Evolutionary conservation across 2,329 filamentous ascomycete species (phyloP).

Genomic region (Ophiocordyceps camponoti-floridani): DNA sequence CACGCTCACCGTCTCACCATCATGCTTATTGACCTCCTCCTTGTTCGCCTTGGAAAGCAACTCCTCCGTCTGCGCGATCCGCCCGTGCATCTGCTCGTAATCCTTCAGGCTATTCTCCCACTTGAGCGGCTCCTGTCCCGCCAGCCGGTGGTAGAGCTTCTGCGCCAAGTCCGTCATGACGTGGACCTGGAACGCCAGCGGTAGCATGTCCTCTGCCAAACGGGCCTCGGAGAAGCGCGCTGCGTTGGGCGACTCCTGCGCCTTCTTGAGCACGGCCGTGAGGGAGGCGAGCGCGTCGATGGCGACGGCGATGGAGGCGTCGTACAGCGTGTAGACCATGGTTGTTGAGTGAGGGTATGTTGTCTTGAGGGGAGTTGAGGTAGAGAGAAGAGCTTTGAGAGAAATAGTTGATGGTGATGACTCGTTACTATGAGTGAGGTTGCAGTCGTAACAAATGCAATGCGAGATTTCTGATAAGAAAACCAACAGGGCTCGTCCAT

Average conservation of each 20-base stretch:
- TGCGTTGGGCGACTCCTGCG: slow-evolving; percentile 13
- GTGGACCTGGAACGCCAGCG: slow-evolving; percentile 21
- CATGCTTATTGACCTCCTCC: slow-evolving; percentile 15
- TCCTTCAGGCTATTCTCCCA: slow-evolving; percentile 12
- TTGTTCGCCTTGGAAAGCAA: slow-evolving; percentile 14
- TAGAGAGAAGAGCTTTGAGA: not conserved
- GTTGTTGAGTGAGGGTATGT: slow-evolving; percentile 4
- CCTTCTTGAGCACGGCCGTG: slow-evolving; percentile 17
- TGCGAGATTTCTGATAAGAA: no score
- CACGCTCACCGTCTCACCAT: slow-evolving; percentile 10
- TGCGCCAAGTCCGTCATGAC: slow-evolving; percentile 11
- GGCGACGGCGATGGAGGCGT: slow-evolving; percentile 15
- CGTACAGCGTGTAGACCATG: slow-evolving; percentile 24
- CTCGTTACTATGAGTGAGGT: not conserved
- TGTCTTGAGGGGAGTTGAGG: no score
- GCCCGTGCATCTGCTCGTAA: slow-evolving; percentile 15
- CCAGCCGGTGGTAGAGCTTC: slow-evolving; percentile 15
- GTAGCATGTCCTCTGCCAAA: slow-evolving; percentile 23
- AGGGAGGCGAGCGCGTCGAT: slow-evolving; percentile 14
- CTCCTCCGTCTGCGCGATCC: slow-evolving; percentile 14
- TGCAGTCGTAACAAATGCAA: no score
- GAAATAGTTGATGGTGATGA: not conserved
- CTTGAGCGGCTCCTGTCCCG: slow-evolving; percentile 11
- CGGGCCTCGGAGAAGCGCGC: slow-evolving; percentile 13
- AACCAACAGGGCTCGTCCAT: no score